A percentile compares a stretch with the other conserved stretches of the same genome.
Evolutionary conservation across 2,329 filamentous ascomycete genomes (phyloP).

Genomic region (Paracoccidioides lutzii): DNA sequence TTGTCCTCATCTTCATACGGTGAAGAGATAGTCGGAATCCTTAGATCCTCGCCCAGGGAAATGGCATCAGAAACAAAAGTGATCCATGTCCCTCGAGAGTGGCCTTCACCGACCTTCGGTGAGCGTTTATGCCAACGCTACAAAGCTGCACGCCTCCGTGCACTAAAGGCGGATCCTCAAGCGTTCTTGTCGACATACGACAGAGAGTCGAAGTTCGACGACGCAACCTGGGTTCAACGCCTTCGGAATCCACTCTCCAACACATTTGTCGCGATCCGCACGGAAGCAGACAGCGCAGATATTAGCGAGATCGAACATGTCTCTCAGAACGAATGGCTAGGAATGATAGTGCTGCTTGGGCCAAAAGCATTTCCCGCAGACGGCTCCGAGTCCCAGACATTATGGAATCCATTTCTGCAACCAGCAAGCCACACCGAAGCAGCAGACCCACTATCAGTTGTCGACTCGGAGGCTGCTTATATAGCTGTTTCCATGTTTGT

Average conservation of each 20-base stretch:
- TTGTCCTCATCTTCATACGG: too few species aligned
- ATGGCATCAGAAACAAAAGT: not conserved
- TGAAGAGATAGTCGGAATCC: too few species aligned
- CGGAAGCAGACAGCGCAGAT: not conserved
- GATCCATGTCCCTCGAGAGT: conserved; percentile 5
- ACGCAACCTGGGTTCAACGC: conserved; percentile 17
- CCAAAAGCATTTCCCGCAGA: conserved; percentile 10
- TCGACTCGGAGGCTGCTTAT: conserved; percentile 12
- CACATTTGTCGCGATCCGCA: conserved; percentile 16
- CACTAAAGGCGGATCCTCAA: conserved; percentile 17
- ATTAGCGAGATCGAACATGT: conserved; percentile 6
- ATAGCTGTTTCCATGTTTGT: conserved; percentile 19
- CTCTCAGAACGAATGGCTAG: conserved; percentile 18
- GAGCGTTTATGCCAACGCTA: conserved; percentile 8
- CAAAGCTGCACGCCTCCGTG: conserved; percentile 16
- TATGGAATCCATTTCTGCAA: conserved; percentile 7
- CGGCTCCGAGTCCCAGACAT: conserved; percentile 2
- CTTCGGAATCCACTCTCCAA: conserved; percentile 16
- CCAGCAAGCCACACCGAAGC: not conserved
- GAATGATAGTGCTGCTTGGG: conserved; percentile 18
- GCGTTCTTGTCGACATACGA: conserved; percentile 22
- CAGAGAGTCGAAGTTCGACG: conserved; percentile 15
- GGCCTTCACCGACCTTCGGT: conserved; percentile 3
- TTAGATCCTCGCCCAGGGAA: not conserved
- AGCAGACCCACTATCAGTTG: conserved; percentile 5